phyloP scores from a whole-genome alignment of 2,329 filamentous ascomycete species.

The Trichoderma arundinaceum region DNA sequence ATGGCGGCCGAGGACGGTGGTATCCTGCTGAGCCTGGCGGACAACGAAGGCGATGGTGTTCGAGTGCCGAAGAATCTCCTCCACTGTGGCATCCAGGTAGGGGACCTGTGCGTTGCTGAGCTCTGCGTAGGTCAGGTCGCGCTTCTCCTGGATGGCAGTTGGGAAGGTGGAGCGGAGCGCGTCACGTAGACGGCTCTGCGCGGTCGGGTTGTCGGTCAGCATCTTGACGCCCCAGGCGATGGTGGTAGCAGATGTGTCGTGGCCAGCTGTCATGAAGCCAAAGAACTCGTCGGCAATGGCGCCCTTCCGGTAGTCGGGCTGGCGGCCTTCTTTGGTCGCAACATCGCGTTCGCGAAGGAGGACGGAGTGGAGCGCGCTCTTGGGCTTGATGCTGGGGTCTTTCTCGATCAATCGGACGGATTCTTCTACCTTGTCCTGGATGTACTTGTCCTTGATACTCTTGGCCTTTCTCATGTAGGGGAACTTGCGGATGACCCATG shows the following conservation, averaged over 20 bases:
- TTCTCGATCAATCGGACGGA: slow-evolving; percentile 19
- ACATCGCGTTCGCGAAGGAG: slow-evolving; percentile 19
- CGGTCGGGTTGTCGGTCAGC: slow-evolving; percentile 35
- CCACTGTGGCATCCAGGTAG: slow-evolving; percentile 47
- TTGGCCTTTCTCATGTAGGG: slow-evolving; percentile 24
- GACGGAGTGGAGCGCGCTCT: slow-evolving; percentile 20
- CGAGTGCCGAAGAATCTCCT: slow-evolving; percentile 43
- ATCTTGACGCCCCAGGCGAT: slow-evolving; percentile 42
- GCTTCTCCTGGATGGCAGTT: slow-evolving; percentile 34
- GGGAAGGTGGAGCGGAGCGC: slow-evolving; percentile 37
- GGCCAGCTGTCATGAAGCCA: slow-evolving; percentile 41
- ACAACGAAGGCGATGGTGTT: slow-evolving; percentile 37
- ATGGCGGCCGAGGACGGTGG: slow-evolving; percentile 42
- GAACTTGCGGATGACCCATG: slow-evolving; percentile 23
- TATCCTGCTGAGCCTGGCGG: slow-evolving; percentile 42
- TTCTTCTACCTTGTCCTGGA: slow-evolving; percentile 12
- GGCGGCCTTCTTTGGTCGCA: slow-evolving; percentile 19
- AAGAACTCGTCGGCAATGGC: slow-evolving; percentile 36
- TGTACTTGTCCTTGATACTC: slow-evolving; percentile 21
- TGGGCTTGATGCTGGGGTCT: slow-evolving; percentile 5
- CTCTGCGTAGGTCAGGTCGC: slow-evolving; percentile 42
- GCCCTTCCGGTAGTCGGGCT: slow-evolving; percentile 18
- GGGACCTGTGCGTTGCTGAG: slow-evolving; percentile 40
- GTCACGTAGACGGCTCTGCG: slow-evolving; percentile 38
- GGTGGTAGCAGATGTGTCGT: slow-evolving; percentile 40